Conservation (phyloP, 2,329 filamentous ascomycete species). For the Diaporthe velutina region DNA sequence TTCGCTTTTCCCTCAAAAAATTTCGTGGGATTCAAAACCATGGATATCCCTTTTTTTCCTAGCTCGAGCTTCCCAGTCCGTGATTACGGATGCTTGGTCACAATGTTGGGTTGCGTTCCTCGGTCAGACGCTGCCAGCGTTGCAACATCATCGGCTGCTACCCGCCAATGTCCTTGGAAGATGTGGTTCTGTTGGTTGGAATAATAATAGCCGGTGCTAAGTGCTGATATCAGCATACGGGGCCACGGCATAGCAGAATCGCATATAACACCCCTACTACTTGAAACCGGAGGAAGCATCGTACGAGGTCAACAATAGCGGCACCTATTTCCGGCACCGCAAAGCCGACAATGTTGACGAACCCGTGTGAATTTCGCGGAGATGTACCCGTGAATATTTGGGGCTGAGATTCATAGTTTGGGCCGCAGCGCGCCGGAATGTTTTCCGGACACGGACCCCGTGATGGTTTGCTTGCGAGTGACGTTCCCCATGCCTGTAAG, state of each 20-base stretch:
- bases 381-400: not conserved
- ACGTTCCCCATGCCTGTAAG: slow-evolving; percentile 1
- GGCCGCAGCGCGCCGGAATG: slow-evolving; percentile 5
- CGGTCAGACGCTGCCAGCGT: slow-evolving; percentile 24
- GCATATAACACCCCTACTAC: not conserved
- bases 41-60: not conserved
- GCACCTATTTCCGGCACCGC: slow-evolving; percentile 8
- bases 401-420: slow-evolving; percentile 1
- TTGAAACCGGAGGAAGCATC: not conserved
- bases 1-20: not conserved
- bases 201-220: not conserved
- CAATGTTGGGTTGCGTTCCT: slow-evolving; percentile 13
- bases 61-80: not conserved
- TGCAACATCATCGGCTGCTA: slow-evolving; percentile 26
- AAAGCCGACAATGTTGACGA: not conserved
- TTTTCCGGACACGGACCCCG: slow-evolving; percentile 24
- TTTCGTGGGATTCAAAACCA: not conserved
- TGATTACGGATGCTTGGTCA: slow-evolving; percentile 23
- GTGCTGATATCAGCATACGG: slow-evolving; percentile 14
- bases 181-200: not conserved
- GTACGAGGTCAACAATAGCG: not conserved
- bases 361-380: not conserved
- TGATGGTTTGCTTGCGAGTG: slow-evolving; percentile 11
- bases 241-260: not conserved
- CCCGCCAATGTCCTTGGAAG: slow-evolving; percentile 9